These are phyloP conservation scores for Ceratocystis alfenasii DNA, from an alignment of 2,329 filamentous ascomycete species.

Conservation along the genomic window DNA sequence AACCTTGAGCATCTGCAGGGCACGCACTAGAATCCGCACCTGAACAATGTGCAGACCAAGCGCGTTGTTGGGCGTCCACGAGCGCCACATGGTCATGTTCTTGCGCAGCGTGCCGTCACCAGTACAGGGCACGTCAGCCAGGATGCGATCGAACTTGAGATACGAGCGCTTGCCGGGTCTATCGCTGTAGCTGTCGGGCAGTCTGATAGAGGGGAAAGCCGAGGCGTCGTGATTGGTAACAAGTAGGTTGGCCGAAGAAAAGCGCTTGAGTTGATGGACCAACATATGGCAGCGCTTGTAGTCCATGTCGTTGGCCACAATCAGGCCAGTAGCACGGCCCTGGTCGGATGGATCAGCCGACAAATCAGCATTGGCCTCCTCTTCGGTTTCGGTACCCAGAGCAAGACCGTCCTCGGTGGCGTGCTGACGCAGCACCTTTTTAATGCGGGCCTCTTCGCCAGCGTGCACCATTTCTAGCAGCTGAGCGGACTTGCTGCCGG, in stretches of 20 bases:
- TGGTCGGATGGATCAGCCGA: conserved; percentile 55
- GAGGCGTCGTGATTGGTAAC: conserved; percentile 98
- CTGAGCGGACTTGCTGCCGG: conserved; percentile 93
- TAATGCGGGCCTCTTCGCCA: conserved; percentile 79
- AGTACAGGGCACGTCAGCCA: conserved; percentile 93
- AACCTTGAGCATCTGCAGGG: conserved; percentile 90
- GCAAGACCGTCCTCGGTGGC: conserved; percentile 49
- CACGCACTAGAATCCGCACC: conserved; percentile 76
- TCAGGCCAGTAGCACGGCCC: conserved; percentile 76
- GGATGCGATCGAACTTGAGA: conserved; percentile 90
- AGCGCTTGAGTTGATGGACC: conserved; percentile 91
- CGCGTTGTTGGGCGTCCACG: conserved; percentile 81
- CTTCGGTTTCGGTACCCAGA: conserved; percentile 37
- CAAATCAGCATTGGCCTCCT: conserved; percentile 41
- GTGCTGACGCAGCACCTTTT: conserved; percentile 54
- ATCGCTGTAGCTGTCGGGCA: conserved; percentile 49
- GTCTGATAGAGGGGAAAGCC: conserved; percentile 81
- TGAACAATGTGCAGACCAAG: conserved; percentile 81
- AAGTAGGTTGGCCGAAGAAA: conserved; percentile 91
- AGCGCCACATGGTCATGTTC: conserved; percentile 87
- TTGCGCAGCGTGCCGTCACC: conserved; percentile 90
- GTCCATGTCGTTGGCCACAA: conserved; percentile 93
- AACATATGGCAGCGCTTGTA: conserved; percentile 96
- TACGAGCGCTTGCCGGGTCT: conserved; percentile 52
- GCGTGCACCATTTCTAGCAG: conserved; percentile 86